A percentile compares a stretch with the other conserved stretches of the same genome.
Conservation (phyloP, 331 rosid species). For the Spiraea crenata region DNA sequence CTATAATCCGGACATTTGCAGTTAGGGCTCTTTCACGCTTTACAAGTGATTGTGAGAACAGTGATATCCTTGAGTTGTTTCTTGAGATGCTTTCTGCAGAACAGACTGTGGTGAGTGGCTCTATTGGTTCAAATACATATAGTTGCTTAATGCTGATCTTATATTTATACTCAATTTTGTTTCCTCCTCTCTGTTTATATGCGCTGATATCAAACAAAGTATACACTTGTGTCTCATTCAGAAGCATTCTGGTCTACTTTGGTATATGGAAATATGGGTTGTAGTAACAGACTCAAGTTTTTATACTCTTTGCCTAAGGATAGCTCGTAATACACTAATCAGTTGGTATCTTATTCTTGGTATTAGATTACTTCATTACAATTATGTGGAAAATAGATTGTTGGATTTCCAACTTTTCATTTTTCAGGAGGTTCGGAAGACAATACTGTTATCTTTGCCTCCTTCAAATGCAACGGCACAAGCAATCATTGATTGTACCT, state of each 20-base stretch:
- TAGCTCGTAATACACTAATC: neutral
- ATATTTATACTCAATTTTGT: neutral
- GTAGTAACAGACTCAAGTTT: neutral
- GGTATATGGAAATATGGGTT: neutral
- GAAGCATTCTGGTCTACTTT: neutral
- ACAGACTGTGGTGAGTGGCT: conserved; percentile 67
- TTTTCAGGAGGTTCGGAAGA: conserved; percentile 86
- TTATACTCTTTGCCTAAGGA: neutral
- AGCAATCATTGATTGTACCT: conserved; percentile 75
- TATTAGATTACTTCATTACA: neutral
- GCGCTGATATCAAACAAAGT: neutral
- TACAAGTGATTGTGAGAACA: conserved; percentile 69
- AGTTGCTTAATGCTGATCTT: neutral
- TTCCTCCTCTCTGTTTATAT: neutral
- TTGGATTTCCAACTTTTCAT: conserved; percentile 9
- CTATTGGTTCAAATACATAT: conserved; percentile 15
- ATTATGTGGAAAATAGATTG: neutral
- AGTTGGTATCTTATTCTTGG: neutral
- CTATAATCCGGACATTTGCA: conserved; percentile 71
- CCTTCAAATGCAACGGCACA: conserved; percentile 77
- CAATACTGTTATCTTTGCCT: conserved; percentile 80
- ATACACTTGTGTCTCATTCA: neutral
- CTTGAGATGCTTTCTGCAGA: conserved; percentile 70
- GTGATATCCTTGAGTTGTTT: conserved; percentile 72
- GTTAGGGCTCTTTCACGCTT: conserved; percentile 95